A percentile compares a stretch with the other conserved stretches of the same genome.
Evolutionary conservation across 495 filamentous ascomycete species (phyloP).

Genomic region (Annulohypoxylon moriforme): DNA sequence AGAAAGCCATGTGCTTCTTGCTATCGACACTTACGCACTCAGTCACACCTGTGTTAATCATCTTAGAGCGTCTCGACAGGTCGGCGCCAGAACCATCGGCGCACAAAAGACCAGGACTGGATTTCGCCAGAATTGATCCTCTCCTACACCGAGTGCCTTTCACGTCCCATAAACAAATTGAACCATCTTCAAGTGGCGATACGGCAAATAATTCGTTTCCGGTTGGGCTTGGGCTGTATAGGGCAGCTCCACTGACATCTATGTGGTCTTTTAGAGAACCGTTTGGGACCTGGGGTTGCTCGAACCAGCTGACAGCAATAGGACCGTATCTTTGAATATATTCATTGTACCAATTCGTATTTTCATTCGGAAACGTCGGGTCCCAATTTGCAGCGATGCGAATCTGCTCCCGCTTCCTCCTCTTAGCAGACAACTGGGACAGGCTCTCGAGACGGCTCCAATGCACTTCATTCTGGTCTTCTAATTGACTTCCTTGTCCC

Average conservation of each 20-base stretch:
- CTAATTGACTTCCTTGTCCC: constrained; percentile 47
- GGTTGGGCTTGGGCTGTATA: constrained; percentile 62
- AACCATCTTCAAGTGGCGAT: constrained; percentile 86
- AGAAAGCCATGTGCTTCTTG: constrained; percentile 73
- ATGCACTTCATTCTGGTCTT: constrained; percentile 43
- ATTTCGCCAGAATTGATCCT: constrained; percentile 74
- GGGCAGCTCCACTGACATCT: constrained; percentile 73
- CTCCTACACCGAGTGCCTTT: constrained; percentile 67
- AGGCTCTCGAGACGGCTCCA: constrained; percentile 32
- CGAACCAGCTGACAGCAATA: constrained; percentile 78
- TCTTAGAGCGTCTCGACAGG: constrained; percentile 55
- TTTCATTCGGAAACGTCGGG: constrained; percentile 74
- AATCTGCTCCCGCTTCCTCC: constrained; percentile 58
- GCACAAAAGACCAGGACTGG: constrained; percentile 71
- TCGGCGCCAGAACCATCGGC: constrained; percentile 59
- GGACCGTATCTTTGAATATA: constrained; percentile 86
- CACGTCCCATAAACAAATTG: constrained; percentile 88
- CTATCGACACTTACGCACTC: constrained; percentile 88
- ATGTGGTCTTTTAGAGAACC: constrained; percentile 49
- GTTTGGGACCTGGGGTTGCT: constrained; percentile 62
- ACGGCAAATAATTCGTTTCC: constrained; percentile 70
- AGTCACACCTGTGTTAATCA: constrained; percentile 74
- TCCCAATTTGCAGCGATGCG: constrained; percentile 82
- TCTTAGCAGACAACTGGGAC: constrained; percentile 41
- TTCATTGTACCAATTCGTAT: constrained; percentile 85